Conservation (phyloP, 2,329 filamentous ascomycete genomes). For the Trichocomaceae sp. region DNA sequence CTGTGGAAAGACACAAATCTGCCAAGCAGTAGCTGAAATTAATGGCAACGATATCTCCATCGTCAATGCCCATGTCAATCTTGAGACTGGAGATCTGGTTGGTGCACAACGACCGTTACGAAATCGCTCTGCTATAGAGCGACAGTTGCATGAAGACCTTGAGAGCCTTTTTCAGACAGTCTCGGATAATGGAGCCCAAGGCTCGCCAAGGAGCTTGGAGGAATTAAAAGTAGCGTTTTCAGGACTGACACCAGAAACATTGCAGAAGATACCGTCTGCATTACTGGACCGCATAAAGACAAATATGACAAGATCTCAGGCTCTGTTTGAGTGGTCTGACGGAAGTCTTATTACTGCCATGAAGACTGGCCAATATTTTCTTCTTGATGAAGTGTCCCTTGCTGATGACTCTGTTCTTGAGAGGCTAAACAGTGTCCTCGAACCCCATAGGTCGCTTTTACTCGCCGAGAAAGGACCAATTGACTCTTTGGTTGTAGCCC, state of each 20-base stretch:
- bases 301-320: conserved; percentile 61
- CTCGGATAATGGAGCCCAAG: conserved; percentile 16
- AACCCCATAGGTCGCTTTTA: conserved; percentile 76
- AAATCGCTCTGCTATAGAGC: conserved; percentile 68
- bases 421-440: conserved; percentile 90
- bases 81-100: conserved; percentile 94
- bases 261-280: conserved; percentile 43
- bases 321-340: conserved; percentile 93
- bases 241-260: conserved; percentile 40
- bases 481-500: conserved; percentile 70
- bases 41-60: conserved; percentile 71
- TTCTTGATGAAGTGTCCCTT: conserved; percentile 95
- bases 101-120: conserved; percentile 87
- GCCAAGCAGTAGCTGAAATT: conserved; percentile 81
- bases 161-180: conserved; percentile 35
- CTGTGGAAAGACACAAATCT: conserved; percentile 95
- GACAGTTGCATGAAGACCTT: conserved; percentile 59
- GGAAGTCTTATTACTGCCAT: conserved; percentile 91
- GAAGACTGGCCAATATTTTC: conserved; percentile 80
- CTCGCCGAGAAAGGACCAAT: conserved; percentile 89
- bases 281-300: conserved; percentile 39
- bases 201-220: conserved; percentile 41
- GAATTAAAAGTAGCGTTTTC: conserved; percentile 57
- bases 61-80: conserved; percentile 96
- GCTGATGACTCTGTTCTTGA: conserved; percentile 97